These are phyloP conservation scores for Taphrina confusa DNA, from an alignment of 1,139 yeast species.

Conservation along the genomic window DNA sequence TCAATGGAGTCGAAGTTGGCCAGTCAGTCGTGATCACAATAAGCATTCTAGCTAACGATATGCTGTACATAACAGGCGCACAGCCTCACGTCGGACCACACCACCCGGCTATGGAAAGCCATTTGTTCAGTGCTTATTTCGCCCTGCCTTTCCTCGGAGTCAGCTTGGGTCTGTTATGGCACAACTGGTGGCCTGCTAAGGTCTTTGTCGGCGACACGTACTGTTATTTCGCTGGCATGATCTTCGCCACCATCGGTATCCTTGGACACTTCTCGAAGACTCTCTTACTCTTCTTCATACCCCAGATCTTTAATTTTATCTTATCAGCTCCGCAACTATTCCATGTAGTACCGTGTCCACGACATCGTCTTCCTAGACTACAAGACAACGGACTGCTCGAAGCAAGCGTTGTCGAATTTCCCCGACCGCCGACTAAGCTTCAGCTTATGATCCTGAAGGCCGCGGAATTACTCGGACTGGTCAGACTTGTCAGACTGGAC, in stretches of 20 bases:
- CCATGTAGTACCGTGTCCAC: slow-evolving; percentile 84
- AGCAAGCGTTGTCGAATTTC: slow-evolving; percentile 63
- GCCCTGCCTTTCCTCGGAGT: slow-evolving; percentile 87
- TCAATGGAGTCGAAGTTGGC: slow-evolving; percentile 95
- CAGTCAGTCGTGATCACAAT: slow-evolving; percentile 79
- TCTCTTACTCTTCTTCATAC: slow-evolving; percentile 75
- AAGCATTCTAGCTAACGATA: slow-evolving; percentile 72
- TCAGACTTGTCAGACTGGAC: slow-evolving; percentile 52
- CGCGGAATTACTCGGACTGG: slow-evolving; percentile 54
- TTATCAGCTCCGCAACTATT: slow-evolving; percentile 90
- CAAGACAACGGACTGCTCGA: slow-evolving; percentile 67
- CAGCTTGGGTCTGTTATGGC: slow-evolving; percentile 69
- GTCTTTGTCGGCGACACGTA: slow-evolving; percentile 98
- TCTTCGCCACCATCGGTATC: slow-evolving; percentile 94
- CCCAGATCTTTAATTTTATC: slow-evolving; percentile 84
- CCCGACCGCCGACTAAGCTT: slow-evolving; percentile 45
- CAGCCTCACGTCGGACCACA: slow-evolving; percentile 50
- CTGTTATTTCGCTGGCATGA: slow-evolving; percentile 98
- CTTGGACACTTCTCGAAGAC: slow-evolving; percentile 96
- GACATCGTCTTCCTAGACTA: slow-evolving; percentile 86
- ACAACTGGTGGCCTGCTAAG: slow-evolving; percentile 79
- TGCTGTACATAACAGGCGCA: slow-evolving; percentile 57
- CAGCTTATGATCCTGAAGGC: slow-evolving; percentile 43
- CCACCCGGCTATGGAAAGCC: slow-evolving; percentile 76
- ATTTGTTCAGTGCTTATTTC: slow-evolving; percentile 74